Evolutionary conservation across 176 grass and related monocot genomes (phyloP), one percentile per base, ranked within the genome.

Genomic region (Tuctoria greenei): DNA sequence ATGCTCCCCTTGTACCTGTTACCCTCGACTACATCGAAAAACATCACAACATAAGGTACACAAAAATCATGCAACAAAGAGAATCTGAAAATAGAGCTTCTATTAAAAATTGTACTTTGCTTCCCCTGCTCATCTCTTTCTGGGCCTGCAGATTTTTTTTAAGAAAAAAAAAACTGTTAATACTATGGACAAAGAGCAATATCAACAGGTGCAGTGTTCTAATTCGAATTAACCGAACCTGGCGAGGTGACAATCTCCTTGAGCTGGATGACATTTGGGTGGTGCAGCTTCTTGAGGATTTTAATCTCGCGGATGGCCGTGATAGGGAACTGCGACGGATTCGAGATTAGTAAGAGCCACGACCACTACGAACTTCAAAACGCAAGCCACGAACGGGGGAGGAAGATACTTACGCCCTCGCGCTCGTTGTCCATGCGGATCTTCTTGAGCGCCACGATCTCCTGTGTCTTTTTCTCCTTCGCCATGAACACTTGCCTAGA

Each of bases 281-380:
- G 88, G 78, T 91, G 78, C 59, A 97, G 79, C 78, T 91, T 97
- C 88, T 93, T 89, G 11, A 97, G 86, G 84, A 97, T 97, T 75
- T 93, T 97, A 61, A 97, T 97, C 84, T 97, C 94, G 6, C 94
- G 88, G 51, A 97, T 97, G 43, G 88, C 91, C 20, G 88, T 97
- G 42, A 93, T 93, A 18, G 91, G 91, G 70, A 97, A 93, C 94
- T 97, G 84, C 74, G 86, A 27, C 38, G 21, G 40, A 61, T 46
- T 45, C 25, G 13, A 46, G 10, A 28, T 4, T 45, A 5, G 20
- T 62, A 25, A 61, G 25, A 81, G 27, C 42, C 43, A n/a, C 14
- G 66, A 34, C 72, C 17, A 44, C 2, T 21, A 37, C 40, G 20
- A 38, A 70, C 34, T 79, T 43, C 18, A 26, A 61, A 56, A 77